phyloP scores from a whole-genome alignment of 208 protist species.

The Phytomonas francai region DNA sequence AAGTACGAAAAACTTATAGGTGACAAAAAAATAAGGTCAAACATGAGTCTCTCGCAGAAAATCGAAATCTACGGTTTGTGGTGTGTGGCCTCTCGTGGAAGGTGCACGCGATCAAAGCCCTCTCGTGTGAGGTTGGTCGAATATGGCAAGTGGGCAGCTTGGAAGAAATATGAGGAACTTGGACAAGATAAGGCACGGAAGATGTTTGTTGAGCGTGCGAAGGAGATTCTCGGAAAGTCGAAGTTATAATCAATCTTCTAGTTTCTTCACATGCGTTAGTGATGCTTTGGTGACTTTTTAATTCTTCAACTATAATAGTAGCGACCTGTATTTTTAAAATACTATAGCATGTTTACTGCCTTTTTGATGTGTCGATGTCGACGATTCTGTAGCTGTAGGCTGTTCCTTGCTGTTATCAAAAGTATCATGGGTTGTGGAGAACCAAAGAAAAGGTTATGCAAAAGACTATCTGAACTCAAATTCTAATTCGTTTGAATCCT shows the following conservation, averaged over 20 bases:
- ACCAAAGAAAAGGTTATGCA: background rate
- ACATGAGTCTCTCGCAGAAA: conserved; percentile 60
- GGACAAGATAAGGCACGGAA: conserved; percentile 65
- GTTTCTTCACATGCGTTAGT: conserved; percentile 8
- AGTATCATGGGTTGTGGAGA: background rate
- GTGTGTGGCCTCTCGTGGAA: conserved; percentile 62
- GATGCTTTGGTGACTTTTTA: background rate
- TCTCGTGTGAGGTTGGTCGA: conserved; percentile 46
- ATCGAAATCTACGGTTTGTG: conserved; percentile 83
- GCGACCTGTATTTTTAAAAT: background rate
- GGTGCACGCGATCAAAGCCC: conserved; percentile 46
- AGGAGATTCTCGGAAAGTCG: conserved; percentile 30
- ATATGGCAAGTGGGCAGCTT: conserved; percentile 73
- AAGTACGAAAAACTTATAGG: conserved; percentile 30
- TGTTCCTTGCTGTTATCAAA: background rate
- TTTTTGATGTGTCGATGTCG: background rate
- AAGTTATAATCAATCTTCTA: conserved; percentile 35
- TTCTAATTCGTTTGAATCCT: background rate
- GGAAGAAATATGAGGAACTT: conserved; percentile 70
- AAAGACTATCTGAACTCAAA: background rate
- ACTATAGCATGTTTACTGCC: background rate
- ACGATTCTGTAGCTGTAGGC: background rate
- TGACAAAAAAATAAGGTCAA: conserved; percentile 21
- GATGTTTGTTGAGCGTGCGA: conserved; percentile 56
- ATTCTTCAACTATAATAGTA: background rate